Conservation (phyloP, 371 early-diverging fungal species). For the Mucor irregularis region DNA sequence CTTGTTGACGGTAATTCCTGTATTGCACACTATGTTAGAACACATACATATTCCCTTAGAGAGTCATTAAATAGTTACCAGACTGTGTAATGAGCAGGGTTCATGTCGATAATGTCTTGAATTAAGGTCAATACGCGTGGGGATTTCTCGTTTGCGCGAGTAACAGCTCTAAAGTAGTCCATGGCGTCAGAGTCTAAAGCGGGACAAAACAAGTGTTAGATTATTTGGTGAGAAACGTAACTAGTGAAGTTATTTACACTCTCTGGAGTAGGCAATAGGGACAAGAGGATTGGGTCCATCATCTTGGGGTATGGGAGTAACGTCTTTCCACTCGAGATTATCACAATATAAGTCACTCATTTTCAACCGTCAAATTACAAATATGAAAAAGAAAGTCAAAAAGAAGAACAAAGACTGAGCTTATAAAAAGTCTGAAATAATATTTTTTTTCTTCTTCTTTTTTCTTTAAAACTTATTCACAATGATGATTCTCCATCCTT, state of each 20-base stretch:
- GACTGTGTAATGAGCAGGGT: constrained; percentile 93
- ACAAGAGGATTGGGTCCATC: constrained; percentile 89
- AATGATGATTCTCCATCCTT: constrained; percentile 40
- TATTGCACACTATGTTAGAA: not conserved
- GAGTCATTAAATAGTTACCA: too few species aligned
- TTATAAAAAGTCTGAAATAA: not conserved
- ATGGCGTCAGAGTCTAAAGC: constrained; percentile 84
- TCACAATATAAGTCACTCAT: constrained; percentile 24
- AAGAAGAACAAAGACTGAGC: not conserved
- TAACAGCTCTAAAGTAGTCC: constrained; percentile 89
- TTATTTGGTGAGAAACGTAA: not conserved
- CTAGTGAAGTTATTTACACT: constrained; percentile 59
- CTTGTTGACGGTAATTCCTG: constrained; percentile 86
- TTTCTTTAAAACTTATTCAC: constrained; percentile 18
- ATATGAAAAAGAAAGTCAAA: not conserved
- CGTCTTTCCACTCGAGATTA: constrained; percentile 75
- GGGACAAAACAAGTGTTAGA: not conserved
- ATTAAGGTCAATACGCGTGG: constrained; percentile 83
- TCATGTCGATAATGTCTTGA: constrained; percentile 74
- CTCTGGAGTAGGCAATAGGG: constrained; percentile 84
- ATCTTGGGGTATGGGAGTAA: constrained; percentile 82
- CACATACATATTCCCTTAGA: too few species aligned
- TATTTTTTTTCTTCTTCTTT: constrained; percentile 8
- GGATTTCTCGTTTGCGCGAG: constrained; percentile 67
- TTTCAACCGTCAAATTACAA: not conserved